Percentiles rank a stretch among this genome's conserved stretches.
phyloP scores from a whole-genome alignment of 2,329 filamentous ascomycete genomes.

The Neocatenulostroma microsporum region DNA sequence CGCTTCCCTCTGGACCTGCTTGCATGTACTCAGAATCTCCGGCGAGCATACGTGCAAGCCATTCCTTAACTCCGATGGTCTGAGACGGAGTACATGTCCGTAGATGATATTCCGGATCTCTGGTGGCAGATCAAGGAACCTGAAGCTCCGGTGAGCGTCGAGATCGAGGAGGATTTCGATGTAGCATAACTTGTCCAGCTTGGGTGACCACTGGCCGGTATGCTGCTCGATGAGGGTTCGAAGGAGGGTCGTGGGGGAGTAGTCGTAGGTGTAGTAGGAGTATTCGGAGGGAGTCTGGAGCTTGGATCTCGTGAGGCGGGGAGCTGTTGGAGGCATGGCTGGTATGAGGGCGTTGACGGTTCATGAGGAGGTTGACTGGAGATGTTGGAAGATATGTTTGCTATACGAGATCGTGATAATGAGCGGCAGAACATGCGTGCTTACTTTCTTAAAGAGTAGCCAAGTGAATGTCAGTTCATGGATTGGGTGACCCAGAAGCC shows the following conservation, averaged over 20 bases:
- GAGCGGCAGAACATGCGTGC: no score
- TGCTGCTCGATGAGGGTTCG: background rate
- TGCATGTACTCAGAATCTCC: constrained; percentile 11
- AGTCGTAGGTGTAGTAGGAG: background rate
- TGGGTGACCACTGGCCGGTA: background rate
- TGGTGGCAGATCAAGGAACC: constrained; percentile 13
- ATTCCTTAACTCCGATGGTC: background rate
- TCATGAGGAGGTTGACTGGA: no score
- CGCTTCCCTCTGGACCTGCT: constrained; percentile 19
- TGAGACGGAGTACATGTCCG: constrained; percentile 8
- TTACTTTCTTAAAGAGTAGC: no score
- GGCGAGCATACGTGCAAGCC: constrained; percentile 4
- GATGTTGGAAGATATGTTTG: no score
- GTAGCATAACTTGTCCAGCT: constrained; percentile 1
- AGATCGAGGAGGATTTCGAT: constrained; percentile 1
- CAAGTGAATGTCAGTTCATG: no score
- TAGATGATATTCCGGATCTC: constrained; percentile 19
- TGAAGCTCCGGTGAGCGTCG: constrained; percentile 2
- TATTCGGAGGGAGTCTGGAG: no score
- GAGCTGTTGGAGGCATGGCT: no score
- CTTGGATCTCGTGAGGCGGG: no score
- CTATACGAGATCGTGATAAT: no score
- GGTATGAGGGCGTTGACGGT: no score
- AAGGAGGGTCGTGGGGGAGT: background rate
- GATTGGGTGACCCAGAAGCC: no score